Base-by-base conservation (phyloP, 1,139 yeast species). In the Zygotorulaspora mrakii region DNA sequence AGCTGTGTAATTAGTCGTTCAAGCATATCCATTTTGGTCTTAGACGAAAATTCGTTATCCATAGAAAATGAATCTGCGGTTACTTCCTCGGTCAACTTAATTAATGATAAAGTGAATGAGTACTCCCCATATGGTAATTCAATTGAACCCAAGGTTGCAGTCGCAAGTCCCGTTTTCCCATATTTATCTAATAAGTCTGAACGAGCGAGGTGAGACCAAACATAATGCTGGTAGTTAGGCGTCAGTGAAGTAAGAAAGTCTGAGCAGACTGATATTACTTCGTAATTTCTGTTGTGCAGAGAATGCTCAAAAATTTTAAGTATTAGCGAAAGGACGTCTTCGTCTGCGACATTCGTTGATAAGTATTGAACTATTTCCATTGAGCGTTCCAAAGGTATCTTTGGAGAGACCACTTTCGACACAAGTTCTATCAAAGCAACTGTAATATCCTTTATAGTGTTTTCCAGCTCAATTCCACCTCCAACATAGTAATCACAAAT, bases 181-280 rank as follows among this genome's bases (percentile, higher is more conserved):
- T 76, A 74, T 37, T 73, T 71, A 11, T 82, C 79, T 2, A 86
- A 66, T 18, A 87, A 65, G 14, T 78, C 74, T 1, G 94, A 82
- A 40, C 79, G 76, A 12, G 79, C 73, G 12, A 88, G 62, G 53
- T 79, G 84, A 0, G 88, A 75, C 95, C 96, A 88, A 2, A 88
- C 82, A 46, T 88, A 68, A 47, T 74, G 73, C 0, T 94, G 76
- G 33, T 71, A 73, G 5, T 76, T 65, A 27, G 68, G 67, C 27
- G 70, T 66, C 38, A 77, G 67, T 2, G 72, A 66, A 3, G 71
- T 64, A 26, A 86, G 65, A 33, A 86, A 73, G 10, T 71, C 65
- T 16, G 79, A 59, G 8, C 81, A 68, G 0, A 71, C 60, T 14
- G 71, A 67, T 18, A 82, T 65, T 1, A 79, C 58, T 0, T 62